Evolutionary conservation across 306 rosid species (phyloP), one percentile per base, ranked within the genome.

Genomic region (Lupinus albus): DNA sequence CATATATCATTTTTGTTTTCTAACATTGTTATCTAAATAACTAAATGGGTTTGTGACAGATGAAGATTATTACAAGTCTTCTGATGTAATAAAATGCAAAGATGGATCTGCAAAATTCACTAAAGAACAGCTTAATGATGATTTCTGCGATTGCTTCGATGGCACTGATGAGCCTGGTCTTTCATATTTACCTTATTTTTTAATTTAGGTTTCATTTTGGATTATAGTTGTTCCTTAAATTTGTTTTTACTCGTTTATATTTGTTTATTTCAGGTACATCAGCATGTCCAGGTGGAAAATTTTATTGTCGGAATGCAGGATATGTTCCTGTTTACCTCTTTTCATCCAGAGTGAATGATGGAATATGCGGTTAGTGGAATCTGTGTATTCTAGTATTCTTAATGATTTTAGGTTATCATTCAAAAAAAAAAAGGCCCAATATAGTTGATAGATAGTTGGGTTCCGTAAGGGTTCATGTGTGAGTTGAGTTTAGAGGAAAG

Each of bases 121-220:
- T 77, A 83, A 77, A 68, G 75, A 74, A 8, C 97, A 94, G 82
- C 95, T 94, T 76, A 94, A 94, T 59, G 99, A 94, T 15, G 85
- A 94, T 72, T 94, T 79, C 81, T 94, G 99, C 71, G 99, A 94
- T 49, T 94, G 99, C 68, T 76, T 81, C 20, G 97, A 94, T 73
- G 99, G 97, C 75, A 86, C 99, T 16, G 99, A 94, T 74, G 99
- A 94, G 49, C 99, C 99, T 52, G 99, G 99, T 94, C 20, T 44
- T 16, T 73, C 20, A 56, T 32, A n/a, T 59, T 51, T 25, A 2
- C 30, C 15, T 52, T 5, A 3, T 13, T 10, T 11, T 7, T n/a
- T n/a, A n/a, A 14, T 9, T 8, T n/a, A 16, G 2, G 3, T 15
- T 63, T 56, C 14, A 4, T 53, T 11, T 33, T 65, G 72, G 72